A percentile compares a stretch with the other conserved stretches of the same genome.
phyloP scores from a whole-genome alignment of 176 grass and related monocot species.

The Bromus sterilis region DNA sequence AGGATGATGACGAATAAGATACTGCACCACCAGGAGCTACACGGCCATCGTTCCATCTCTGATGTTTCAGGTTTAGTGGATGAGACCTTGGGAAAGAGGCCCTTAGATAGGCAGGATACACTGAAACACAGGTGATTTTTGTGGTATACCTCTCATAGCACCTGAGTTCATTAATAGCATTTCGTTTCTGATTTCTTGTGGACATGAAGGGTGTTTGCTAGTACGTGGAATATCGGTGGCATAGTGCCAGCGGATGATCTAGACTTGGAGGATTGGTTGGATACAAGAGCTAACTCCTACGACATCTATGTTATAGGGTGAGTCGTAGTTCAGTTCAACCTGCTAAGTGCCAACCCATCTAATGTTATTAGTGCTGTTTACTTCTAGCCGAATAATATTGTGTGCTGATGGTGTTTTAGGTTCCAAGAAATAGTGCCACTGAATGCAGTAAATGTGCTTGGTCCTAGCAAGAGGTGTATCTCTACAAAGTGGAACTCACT shows the following conservation, averaged over 20 bases:
- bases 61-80: constrained; percentile 50
- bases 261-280: constrained; percentile 88
- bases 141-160: neutral
- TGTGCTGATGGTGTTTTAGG: constrained; percentile 35
- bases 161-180: constrained; percentile 3
- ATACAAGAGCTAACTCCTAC: constrained; percentile 37
- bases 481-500: constrained; percentile 80
- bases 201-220: constrained; percentile 63
- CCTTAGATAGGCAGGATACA: constrained; percentile 28
- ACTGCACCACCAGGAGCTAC: constrained; percentile 30
- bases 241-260: constrained; percentile 55
- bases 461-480: constrained; percentile 53
- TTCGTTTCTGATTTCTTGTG: constrained; percentile 13
- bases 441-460: constrained; percentile 76
- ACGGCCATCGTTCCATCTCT: constrained; percentile 31
- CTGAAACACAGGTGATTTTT: constrained; percentile 64
- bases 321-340: constrained; percentile 25
- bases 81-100: constrained; percentile 30
- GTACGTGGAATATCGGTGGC: constrained; percentile 94
- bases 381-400: neutral
- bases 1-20: constrained; percentile 57
- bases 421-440: constrained; percentile 97
- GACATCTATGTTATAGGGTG: constrained; percentile 99
- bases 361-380: neutral
- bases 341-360: neutral